phyloP scores from a whole-genome alignment of 1,139 yeast species.

The Blastobotrys serpentis region DNA sequence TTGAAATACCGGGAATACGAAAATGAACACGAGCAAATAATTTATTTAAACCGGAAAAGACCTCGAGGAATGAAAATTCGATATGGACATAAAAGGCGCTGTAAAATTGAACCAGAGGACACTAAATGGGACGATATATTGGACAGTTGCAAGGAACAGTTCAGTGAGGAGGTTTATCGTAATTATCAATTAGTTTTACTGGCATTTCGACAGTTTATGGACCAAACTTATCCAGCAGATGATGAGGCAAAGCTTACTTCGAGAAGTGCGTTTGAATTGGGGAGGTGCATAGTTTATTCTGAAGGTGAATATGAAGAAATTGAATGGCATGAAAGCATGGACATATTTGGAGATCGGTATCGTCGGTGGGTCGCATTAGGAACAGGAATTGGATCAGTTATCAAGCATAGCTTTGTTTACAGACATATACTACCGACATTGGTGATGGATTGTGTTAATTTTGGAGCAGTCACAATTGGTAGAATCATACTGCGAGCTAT shows the following conservation, averaged over 20 bases:
- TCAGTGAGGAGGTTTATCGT: neutral
- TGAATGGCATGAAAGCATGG: conserved; percentile 13
- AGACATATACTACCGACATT: conserved; percentile 12
- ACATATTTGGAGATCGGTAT: conserved; percentile 12
- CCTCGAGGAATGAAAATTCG: conserved; percentile 4
- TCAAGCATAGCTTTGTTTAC: neutral
- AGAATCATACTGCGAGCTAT: conserved; percentile 8
- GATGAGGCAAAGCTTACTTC: neutral
- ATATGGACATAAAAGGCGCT: conserved; percentile 1
- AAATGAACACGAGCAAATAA: neutral
- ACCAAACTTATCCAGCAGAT: neutral
- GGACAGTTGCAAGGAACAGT: neutral
- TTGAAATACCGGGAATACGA: neutral
- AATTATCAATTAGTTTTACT: neutral
- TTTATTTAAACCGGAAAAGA: neutral
- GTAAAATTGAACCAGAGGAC: neutral
- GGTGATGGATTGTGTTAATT: conserved; percentile 10
- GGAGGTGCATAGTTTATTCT: conserved; percentile 9
- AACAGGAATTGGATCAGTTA: conserved; percentile 7
- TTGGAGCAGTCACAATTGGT: conserved; percentile 8
- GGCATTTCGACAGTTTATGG: conserved; percentile 1
- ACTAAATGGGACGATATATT: neutral
- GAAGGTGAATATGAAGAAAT: conserved; percentile 5
- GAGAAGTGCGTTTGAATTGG: conserved; percentile 9
- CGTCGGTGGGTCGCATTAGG: conserved; percentile 16